Evolutionary conservation across 495 filamentous ascomycete species (phyloP).

Genomic region (Aspergillus steynii): DNA sequence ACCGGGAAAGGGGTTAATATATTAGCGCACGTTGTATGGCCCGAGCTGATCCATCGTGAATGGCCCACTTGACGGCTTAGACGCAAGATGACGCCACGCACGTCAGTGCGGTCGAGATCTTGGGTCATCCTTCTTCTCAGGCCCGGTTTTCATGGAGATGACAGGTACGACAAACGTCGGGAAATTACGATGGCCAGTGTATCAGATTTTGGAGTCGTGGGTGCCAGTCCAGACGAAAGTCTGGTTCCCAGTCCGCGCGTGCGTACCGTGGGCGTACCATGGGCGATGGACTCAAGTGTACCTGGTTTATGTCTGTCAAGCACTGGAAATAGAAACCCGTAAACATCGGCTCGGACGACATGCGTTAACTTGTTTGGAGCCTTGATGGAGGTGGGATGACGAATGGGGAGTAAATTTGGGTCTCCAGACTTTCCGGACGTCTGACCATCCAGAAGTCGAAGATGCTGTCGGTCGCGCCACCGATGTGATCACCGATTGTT

Average conservation of each 20-base stretch:
- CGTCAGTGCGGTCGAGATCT: slow-evolving; percentile 13
- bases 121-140: background rate
- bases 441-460: slow-evolving; percentile 1
- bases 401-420: background rate
- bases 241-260: background rate
- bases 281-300: background rate
- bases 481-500: background rate
- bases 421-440: slow-evolving; percentile 1
- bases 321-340: background rate
- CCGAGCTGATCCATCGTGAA: slow-evolving; percentile 8
- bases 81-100: slow-evolving; percentile 21
- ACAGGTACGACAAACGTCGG: background rate
- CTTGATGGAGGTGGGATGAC: background rate
- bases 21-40: slow-evolving; percentile 11
- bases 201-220: background rate
- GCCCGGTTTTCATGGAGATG: background rate
- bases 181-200: background rate
- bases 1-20: slow-evolving; percentile 8
- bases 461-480: slow-evolving; percentile 13
- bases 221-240: background rate
- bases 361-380: background rate
- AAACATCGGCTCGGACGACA: background rate
- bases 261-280: background rate
- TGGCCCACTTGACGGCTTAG: slow-evolving; percentile 8
- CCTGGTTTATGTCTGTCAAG: background rate